A percentile compares a stretch with the other conserved stretches of the same genome.
Evolutionary conservation across 2,329 filamentous ascomycete genomes (phyloP).

Genomic region (Pseudocercospora vitis): DNA sequence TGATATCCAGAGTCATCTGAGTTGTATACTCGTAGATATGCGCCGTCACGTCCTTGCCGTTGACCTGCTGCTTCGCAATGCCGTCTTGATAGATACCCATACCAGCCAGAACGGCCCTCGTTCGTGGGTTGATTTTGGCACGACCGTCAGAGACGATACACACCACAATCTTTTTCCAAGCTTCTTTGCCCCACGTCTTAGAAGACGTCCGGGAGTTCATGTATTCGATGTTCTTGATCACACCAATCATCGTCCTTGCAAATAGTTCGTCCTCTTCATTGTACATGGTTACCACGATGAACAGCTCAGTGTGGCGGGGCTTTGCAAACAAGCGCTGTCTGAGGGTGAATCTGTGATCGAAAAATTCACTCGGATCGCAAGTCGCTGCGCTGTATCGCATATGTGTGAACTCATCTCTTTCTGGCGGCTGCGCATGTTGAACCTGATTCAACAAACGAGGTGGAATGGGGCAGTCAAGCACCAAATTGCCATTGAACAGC

Average conservation of each 20-base stretch:
- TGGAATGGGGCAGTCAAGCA: conserved; percentile 93
- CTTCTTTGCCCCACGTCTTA: conserved; percentile 97
- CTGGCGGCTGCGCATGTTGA: conserved; percentile 72
- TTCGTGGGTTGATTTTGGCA: conserved; percentile 93
- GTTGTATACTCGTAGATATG: conserved; percentile 95
- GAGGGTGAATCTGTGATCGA: conserved; percentile 83
- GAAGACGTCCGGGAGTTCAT: conserved; percentile 93
- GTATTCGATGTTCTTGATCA: conserved; percentile 98
- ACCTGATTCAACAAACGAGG: conserved; percentile 84
- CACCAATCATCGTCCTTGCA: conserved; percentile 90
- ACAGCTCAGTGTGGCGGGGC: conserved; percentile 86
- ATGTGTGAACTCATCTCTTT: conserved; percentile 86
- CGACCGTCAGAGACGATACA: conserved; percentile 96
- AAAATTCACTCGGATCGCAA: conserved; percentile 87
- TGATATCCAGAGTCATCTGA: conserved; percentile 82
- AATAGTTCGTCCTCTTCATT: conserved; percentile 98
- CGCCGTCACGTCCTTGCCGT: conserved; percentile 90
- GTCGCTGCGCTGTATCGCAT: conserved; percentile 95
- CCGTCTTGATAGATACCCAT: conserved; percentile 98
- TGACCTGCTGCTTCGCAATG: conserved; percentile 97
- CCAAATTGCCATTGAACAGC: conserved; percentile 92
- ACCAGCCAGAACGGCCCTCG: conserved; percentile 82
- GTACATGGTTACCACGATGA: conserved; percentile 98
- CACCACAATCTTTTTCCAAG: conserved; percentile 99
- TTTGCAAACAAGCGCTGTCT: conserved; percentile 91